Evolutionary conservation across 768 basidiomycete genomes (phyloP), one percentile per base, ranked within the genome.

Genomic region (Pleurotus pulmonarius): DNA sequence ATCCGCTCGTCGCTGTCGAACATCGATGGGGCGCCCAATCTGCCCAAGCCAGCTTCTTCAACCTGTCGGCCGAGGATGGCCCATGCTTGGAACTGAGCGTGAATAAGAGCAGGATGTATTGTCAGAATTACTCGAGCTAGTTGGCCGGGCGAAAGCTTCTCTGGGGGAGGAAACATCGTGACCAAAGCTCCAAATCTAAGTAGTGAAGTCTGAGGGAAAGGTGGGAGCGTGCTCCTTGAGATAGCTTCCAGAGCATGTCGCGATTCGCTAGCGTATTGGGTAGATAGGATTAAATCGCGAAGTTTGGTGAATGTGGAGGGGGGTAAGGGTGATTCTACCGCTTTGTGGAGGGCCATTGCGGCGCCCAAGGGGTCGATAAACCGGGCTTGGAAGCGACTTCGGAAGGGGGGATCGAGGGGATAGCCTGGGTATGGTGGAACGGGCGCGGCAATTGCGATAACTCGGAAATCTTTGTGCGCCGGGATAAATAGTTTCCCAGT

Each of bases 381-480:
- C 20, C 86, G 79, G 8, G 84, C 82, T 63, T 87, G 85, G 64
- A 86, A 87, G 18, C 86, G 83, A 65, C 82, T 84, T 39, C 85
- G 76, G 65, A 86, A 87, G 0, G 85, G 85, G 11, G 85, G 86
- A 63, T 86, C 83, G 16, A 86, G 75, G 20, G 79, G 84, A 64
- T 83, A 83, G 22, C 85, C 86, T 3, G 83, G 78, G 65, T 85
- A 86, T 15, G 85, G 85, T 15, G 85, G 85, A 0, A 87, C 84
- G 3, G 86, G 86, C 0, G 85, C 83, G 8, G 82, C 85, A 39
- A 88, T 86, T 13, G 85, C 86, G 41, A 88, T 80, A 38, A 87
- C 84, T 12, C 85, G 76, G 63, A 88, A 88, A 61, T 83, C 79
- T 69, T 77, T 79, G 70, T 87, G 85, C 1, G 86, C 86, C 8